Conservation (phyloP, 2,329 filamentous ascomycete species). For the Claviceps arundinis region DNA sequence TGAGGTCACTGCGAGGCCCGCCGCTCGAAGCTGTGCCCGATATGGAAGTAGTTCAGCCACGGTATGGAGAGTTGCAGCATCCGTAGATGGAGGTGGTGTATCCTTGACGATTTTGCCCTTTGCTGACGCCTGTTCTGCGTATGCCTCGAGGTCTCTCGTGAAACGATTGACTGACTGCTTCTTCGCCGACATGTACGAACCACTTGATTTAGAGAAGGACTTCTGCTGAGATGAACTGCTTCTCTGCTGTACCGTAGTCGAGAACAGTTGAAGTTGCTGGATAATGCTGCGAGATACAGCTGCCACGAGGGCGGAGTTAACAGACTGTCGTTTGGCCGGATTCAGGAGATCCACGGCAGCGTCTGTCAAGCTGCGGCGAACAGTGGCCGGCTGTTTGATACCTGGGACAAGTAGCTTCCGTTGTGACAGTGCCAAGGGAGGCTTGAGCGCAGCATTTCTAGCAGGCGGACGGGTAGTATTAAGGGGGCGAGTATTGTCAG, state of each 20-base stretch:
- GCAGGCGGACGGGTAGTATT: neutral
- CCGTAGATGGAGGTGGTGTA: constrained; percentile 27
- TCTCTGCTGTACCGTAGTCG: constrained; percentile 9
- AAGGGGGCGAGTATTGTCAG: neutral
- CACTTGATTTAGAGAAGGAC: constrained; percentile 3
- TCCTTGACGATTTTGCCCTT: constrained; percentile 24
- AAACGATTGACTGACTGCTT: constrained; percentile 26
- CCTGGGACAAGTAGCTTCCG: constrained; percentile 2
- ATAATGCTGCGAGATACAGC: constrained; percentile 31
- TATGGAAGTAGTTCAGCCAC: constrained; percentile 40
- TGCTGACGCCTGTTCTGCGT: constrained; percentile 21
- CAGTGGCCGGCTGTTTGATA: neutral
- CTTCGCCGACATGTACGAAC: constrained; percentile 30
- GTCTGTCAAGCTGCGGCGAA: constrained; percentile 7
- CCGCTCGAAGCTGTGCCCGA: constrained; percentile 36
- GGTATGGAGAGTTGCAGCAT: constrained; percentile 33
- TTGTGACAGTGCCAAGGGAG: constrained; percentile 4
- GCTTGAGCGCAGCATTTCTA: constrained; percentile 1
- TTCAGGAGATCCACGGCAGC: constrained; percentile 6
- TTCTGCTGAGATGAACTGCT: neutral
- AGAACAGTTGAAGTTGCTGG: constrained; percentile 30
- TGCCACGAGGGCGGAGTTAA: constrained; percentile 28
- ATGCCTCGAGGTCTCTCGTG: constrained; percentile 16
- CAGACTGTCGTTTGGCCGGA: constrained; percentile 17
- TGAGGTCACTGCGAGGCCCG: constrained; percentile 44